Evolutionary conservation across 768 basidiomycete genomes (phyloP), one percentile per base, ranked within the genome.

Genomic region (Amyloporia xantha): DNA sequence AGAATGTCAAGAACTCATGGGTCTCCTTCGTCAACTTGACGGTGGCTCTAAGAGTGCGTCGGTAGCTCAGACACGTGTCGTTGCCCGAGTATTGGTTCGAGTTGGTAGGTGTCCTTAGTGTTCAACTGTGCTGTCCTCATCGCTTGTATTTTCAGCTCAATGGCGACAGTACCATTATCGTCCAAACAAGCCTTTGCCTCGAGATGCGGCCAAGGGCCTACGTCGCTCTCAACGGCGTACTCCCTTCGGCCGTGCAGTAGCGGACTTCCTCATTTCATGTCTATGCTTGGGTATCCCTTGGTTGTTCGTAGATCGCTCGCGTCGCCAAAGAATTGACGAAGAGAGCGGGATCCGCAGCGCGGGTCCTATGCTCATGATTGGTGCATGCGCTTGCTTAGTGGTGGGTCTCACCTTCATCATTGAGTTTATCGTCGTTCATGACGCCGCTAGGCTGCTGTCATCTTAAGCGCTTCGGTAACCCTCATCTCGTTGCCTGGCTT

Each of bases 211-310:
- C 41, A 65, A 57, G 53, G 57, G 62, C 48, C 48, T 12, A 43
- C 54, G 28, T 44, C 54, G 60, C 35, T 56, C 60, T 20, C 59
- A 60, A 26, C 68, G 66, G 39, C 64, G 70, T 25, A 59, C 66
- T 0, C 65, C 71, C 0, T 68, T 86, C 59, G 49, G 69, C 24
- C 78, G 82, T 35, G 71, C 70, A 3, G 51, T 80, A 26, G 48
- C 78, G 43, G 82, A 86, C 60, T 62, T 87, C 58, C 25, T 86
- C 37, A 63, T 84, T 48, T 78, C 81, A 0, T 68, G 76, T 53
- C 53, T 91, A 20, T 86, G 85, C 59, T 74, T 91, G 9, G 89
- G 89, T 2, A 81, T 91, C 42, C 89, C 89, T 1, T 89, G 83
- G 64, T 64, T 91, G 49, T 87, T 89, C 68, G 64, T 78, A 54